Evolutionary conservation across 1,284 basidiomycete genomes (phyloP), one percentile per base, ranked within the genome.

Genomic region (Marasmius oreades): DNA sequence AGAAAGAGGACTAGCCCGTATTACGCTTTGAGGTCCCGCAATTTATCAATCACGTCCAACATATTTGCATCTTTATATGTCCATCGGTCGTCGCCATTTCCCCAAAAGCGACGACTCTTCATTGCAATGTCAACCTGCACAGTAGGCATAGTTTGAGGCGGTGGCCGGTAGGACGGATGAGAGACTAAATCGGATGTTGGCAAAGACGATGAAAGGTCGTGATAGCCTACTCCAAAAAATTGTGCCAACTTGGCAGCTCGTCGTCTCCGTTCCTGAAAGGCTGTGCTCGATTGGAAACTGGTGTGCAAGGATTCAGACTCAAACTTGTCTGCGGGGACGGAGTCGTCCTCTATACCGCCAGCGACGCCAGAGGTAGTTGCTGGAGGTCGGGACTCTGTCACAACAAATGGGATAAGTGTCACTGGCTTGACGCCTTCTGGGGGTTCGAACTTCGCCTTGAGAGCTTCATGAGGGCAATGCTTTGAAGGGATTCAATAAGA

Each of bases 171-270:
- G 28, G 51, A 51, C 28, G 58, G 51, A 42, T 37, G 46, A 22
- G 52, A 28, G 24, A 23, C n/a, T 22, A 26, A 3, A 14, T 44
- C 51, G 5, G 59, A 33, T 34, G 28, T 42, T 5, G 62, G 52
- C 14, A 70, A 55, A 3, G 69, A 66, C 34, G 63, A 58, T 11
- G 64, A 69, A 34, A 84, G 68, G 60, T 83, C 77, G 51, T 77
- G 72, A 62, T 78, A 77, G 28, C 70, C 73, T 31, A 85, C 81
- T 5, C 84, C 84, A 65, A 86, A 85, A 67, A 84, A 84, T 43
- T 75, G 75, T 7, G 77, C 73, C 47, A 84, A 68, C 66, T 85
- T 85, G 55, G 76, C 77, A 20, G 76, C 78, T 39, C 81, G 75
- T n/a, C 73, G 66, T 16, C 77, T 71, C 20, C 77, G 74, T 52